Evolutionary conservation across 257 asterid species (phyloP), one percentile per base, ranked within the genome.

Genomic region (Solanum pimpinellifolium): DNA sequence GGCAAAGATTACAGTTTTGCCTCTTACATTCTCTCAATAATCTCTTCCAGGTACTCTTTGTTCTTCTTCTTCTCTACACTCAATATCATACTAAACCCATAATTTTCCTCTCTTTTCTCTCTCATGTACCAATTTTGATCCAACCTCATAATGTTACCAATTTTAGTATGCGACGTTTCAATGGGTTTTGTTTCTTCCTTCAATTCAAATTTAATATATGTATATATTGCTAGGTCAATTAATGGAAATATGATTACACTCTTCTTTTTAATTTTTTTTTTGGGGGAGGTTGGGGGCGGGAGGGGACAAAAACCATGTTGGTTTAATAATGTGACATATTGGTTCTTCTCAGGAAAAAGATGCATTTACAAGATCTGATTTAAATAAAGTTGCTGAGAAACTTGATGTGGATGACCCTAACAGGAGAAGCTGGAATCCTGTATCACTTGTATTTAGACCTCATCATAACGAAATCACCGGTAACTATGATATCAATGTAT

Each of bases 11-110:
- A 41, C 99, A 97, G 83, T 90, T 94, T 83, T 97, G 99, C 91
- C 93, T 95, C 87, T 85, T 95, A 75, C 99, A 97, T 88, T 87
- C 98, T 89, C 98, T 97, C 92, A 97, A 97, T 91, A 97, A 95
- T 91, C 94, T 97, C 86, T 94, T 94, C 91, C 99, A 97, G 98
- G 99, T 96, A 92, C 65, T 14, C 27, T 72, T 66, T 86, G 21
- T 82, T 49, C 46, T 16, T 47, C 65, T n/a, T 21, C 27, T 83
- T 65, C 42, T 47, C 83, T n/a, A 46, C 3, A 9, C 29, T n/a
- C 59, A 46, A 59, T 11, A 83, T 33, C n/a, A 70, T n/a, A 31
- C 16, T 65, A 62, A 62, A 4, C 29, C 31, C 12, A 33, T 41
- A 33, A 9, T 29, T 69, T 35, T 73, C 29, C 41, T n/a, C 27